Evolutionary conservation across 1,284 basidiomycete species (phyloP).

Genomic region (Papiliotrema flavescens): DNA sequence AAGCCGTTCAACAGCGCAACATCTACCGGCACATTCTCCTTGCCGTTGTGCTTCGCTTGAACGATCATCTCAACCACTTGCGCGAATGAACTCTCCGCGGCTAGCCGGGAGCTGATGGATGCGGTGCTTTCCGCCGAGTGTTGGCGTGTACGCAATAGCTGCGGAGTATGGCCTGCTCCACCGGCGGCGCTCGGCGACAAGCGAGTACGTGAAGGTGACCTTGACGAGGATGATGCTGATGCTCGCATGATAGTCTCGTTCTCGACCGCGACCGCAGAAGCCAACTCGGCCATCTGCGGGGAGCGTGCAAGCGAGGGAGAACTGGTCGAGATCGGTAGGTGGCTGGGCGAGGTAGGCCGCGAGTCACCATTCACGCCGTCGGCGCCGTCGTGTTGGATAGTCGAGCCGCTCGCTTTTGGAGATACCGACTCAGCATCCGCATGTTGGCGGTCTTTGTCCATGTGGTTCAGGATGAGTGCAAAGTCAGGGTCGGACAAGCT

Average conservation of each 20-base stretch:
- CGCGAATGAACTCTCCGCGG: slow-evolving; percentile 28
- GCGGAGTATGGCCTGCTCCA: slow-evolving; percentile 18
- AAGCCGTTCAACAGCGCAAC: slow-evolving; percentile 69
- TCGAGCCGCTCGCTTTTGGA: slow-evolving; percentile 4
- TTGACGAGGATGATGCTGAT: slow-evolving; percentile 1
- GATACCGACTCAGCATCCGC: too few relatives aligned
- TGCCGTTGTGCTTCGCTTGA: slow-evolving; percentile 62
- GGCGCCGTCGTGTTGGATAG: slow-evolving; percentile 2
- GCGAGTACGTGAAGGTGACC: slow-evolving; percentile 20
- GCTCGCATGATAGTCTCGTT: not conserved
- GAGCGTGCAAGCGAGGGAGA: slow-evolving; percentile 1
- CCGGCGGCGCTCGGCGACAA: slow-evolving; percentile 20
- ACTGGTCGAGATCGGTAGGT: not conserved
- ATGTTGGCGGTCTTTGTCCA: slow-evolving; percentile 19
- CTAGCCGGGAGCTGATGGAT: slow-evolving; percentile 28
- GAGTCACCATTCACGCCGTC: slow-evolving; percentile 5
- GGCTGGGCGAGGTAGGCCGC: slow-evolving; percentile 4
- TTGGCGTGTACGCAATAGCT: slow-evolving; percentile 37
- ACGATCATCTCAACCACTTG: slow-evolving; percentile 52
- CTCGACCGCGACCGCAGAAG: not conserved
- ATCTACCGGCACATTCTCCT: slow-evolving; percentile 68
- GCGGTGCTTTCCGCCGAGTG: slow-evolving; percentile 35
- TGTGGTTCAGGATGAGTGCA: slow-evolving; percentile 44
- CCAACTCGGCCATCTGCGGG: slow-evolving; percentile 1
- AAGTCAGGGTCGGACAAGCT: slow-evolving; percentile 50